A percentile compares a stretch with the other conserved stretches of the same genome.
Conservation (phyloP, 1,284 basidiomycete genomes). For the Nidula niveotomentosa region DNA sequence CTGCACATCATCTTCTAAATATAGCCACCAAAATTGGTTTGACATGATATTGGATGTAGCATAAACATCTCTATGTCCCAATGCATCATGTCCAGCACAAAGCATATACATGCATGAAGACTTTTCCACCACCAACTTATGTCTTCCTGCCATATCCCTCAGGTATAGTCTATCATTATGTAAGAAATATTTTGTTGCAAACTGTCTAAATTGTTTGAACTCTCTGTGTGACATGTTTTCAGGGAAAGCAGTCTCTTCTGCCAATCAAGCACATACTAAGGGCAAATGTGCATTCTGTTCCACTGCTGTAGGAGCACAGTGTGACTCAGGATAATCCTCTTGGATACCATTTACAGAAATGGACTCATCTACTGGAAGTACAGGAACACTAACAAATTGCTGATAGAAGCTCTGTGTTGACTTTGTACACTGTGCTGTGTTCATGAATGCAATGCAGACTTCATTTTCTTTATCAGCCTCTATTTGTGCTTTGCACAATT, state of each 20-base stretch:
- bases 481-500: neutral
- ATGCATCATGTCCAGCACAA: conserved; percentile 15
- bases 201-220: neutral
- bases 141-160: neutral
- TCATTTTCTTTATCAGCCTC: neutral
- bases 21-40: conserved; percentile 28
- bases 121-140: neutral
- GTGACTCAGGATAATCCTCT: neutral
- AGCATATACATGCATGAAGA: conserved; percentile 12
- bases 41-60: conserved; percentile 11
- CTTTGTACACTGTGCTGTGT: neutral
- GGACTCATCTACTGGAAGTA: neutral
- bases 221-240: neutral
- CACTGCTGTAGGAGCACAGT: neutral
- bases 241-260: neutral
- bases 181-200: neutral
- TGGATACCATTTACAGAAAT: too few species aligned
- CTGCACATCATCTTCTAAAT: conserved; percentile 18
- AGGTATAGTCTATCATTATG: neutral
- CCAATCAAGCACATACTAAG: neutral
- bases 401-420: neutral
- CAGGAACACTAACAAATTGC: neutral
- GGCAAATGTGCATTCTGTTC: neutral
- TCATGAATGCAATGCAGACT: neutral
- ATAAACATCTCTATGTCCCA: conserved; percentile 23